phyloP scores from a whole-genome alignment of 2,329 filamentous ascomycete species.

The Diaporthe eres region DNA sequence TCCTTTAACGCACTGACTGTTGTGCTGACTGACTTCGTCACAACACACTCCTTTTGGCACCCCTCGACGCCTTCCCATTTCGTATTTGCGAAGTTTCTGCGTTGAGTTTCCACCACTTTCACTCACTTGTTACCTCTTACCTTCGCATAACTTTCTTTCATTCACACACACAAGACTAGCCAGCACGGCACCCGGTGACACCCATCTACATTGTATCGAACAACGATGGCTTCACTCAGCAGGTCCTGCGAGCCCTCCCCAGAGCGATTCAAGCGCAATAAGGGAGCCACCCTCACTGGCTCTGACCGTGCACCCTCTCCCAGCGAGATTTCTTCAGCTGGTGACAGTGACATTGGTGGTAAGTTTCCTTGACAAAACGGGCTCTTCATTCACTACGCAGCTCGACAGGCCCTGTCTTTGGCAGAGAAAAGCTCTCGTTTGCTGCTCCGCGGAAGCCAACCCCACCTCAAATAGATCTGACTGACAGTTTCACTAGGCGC shows the following conservation, averaged over 20 bases:
- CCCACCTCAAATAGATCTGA: neutral
- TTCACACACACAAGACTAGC: neutral
- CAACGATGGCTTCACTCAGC: conserved; percentile 35
- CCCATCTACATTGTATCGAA: neutral
- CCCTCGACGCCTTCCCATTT: neutral
- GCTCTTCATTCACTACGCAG: neutral
- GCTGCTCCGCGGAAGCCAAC: neutral
- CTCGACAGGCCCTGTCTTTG: neutral
- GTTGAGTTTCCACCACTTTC: neutral
- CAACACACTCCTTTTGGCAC: neutral
- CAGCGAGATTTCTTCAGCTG: conserved; percentile 35
- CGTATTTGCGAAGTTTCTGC: neutral
- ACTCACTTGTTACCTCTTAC: neutral
- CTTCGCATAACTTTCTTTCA: neutral
- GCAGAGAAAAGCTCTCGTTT: neutral
- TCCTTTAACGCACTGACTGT: conserved; percentile 26
- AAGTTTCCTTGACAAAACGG: neutral
- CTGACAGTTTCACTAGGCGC: conserved; percentile 30
- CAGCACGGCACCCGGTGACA: neutral
- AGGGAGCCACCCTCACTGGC: conserved; percentile 1
- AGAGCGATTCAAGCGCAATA: conserved; percentile 35
- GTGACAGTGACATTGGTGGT: conserved; percentile 34
- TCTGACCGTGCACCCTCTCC: conserved; percentile 36
- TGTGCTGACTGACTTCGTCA: neutral
- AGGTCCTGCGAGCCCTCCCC: conserved; percentile 34